Evolutionary conservation across 75 land plant species (phyloP), one percentile per base, ranked within the genome.

Genomic region (Pinus albicaulis): DNA sequence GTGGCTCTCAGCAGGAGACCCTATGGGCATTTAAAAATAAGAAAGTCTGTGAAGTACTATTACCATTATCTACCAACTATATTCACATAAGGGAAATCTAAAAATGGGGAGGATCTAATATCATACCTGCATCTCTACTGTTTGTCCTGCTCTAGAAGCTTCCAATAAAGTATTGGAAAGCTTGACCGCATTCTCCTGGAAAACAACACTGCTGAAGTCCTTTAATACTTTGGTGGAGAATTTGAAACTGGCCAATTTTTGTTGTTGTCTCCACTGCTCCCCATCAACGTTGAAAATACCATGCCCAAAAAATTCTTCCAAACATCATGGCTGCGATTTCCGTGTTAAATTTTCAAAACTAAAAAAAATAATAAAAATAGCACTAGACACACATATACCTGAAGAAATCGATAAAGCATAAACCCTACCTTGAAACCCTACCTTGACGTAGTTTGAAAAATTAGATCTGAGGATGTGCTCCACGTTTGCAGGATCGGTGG

Each of bases 1-100:
- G 89, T 86, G 58, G 87, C 77, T 71, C 83, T 89, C 90, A 88
- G 75, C 25, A 86, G 80, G 28, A 92, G 75, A 61, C 84, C 92
- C 90, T 92, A 36, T 17, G 36, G 70, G 38, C 44, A 66, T 26
- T 36, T 44, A 66, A 20, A 11, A 48, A 68, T 44, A 19, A 41
- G 3, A 68, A 7, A 44, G 8, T 44, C 7, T 44, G 48, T 44
- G 8, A 44, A 44, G 6, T 44, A 8, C 48, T 44, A 44, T 7
- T 44, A 44, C 7, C 8, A 44, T 44, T 44, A 7, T 44, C 8
- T 8, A 44, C 1, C 48, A 44, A 7, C 8, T 8, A n/a, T 44
- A 44, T 38, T 38, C 41, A 38, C 41, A 38, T 5, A 38, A 38
- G 44, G 7, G 38, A 36, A 23, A 63, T 15, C 66, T 26, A 63